Evolutionary conservation across 2,329 filamentous ascomycete genomes (phyloP), one percentile per base, ranked within the genome.

Genomic region (Diaporthe aspalathi): DNA sequence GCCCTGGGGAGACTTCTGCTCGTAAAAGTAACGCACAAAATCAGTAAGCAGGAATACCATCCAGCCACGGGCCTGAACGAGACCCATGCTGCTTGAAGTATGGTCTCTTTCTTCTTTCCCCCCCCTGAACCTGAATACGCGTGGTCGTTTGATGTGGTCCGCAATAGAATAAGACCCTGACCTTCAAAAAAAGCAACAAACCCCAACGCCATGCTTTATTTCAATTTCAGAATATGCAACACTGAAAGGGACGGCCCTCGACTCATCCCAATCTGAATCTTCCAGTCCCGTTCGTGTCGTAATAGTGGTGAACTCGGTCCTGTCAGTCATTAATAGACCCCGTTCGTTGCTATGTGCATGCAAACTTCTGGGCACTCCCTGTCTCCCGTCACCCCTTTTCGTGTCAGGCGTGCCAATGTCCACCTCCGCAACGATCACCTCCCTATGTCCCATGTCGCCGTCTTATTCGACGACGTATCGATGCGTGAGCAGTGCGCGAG

Each of bases 141-240:
- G 17, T 32, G 49, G 43, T 49, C 32, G 32, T 65, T 65, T 50
- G 60, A 50, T 62, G 27, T 63, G 54, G 53, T 24, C 68, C 24
- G 32, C 22, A 29, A 40, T 63, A 24, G 12, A 22, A 12, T 27
- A 17, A 49, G 49, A 24, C 40, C 22, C 14, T 32, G 53, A 38
- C 54, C 54, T n/a, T 43, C 20, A 62, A 68, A 68, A 68, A 68
- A 67, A 53, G 47, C 40, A 68, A 43, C 6, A 32, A 50, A 32
- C 67, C 71, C 57, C 38, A 72, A 72, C 71, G 62, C 71, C 71
- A 50, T 70, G 71, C 71, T 72, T 71, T 35, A 35, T 67, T 67
- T 70, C 45, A 68, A 67, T 54, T 49, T 68, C 68, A 70, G 35
- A 65, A 65, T 65, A 71, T 70, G 71, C 71, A 68, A 53, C 50